phyloP scores from a whole-genome alignment of 257 asterid species.

The Solanum lycopersicoides region DNA sequence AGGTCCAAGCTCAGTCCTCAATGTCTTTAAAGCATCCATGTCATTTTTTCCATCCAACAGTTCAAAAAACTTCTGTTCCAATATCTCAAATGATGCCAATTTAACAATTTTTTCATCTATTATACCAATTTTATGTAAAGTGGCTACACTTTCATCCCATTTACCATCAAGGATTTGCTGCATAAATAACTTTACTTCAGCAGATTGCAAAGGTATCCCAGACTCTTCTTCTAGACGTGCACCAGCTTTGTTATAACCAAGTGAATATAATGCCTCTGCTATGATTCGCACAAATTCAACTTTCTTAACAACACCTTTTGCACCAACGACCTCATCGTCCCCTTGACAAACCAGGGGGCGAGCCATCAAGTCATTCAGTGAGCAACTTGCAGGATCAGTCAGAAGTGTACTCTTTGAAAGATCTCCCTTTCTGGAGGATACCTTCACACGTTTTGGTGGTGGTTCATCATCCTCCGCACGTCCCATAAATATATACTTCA shows the following conservation, averaged over 20 bases:
- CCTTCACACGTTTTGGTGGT: constrained; percentile 76
- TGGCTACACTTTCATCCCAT: constrained; percentile 71
- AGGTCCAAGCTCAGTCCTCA: constrained; percentile 66
- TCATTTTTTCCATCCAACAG: constrained; percentile 42
- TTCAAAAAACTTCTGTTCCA: constrained; percentile 79
- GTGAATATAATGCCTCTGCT: constrained; percentile 73
- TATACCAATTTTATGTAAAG: constrained; percentile 39
- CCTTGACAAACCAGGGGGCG: constrained; percentile 45
- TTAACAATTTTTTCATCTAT: constrained; percentile 41
- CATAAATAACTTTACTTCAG: constrained; percentile 49
- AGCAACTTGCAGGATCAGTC: constrained; percentile 44
- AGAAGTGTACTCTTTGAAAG: constrained; percentile 34
- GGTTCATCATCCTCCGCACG: constrained; percentile 80
- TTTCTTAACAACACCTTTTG: constrained; percentile 58
- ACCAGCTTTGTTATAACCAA: constrained; percentile 64
- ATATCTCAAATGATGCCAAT: constrained; percentile 54
- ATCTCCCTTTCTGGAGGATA: constrained; percentile 37
- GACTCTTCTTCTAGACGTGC: constrained; percentile 72
- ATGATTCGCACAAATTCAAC: constrained; percentile 62
- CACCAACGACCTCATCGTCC: constrained; percentile 61
- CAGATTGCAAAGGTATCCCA: constrained; percentile 51
- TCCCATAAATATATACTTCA: constrained; percentile 83
- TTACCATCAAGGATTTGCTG: constrained; percentile 66
- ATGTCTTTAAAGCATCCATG: constrained; percentile 74
- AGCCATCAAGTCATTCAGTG: constrained; percentile 53